phyloP scores from a whole-genome alignment of 805 yeast genomes.

The Ogataea paradorogensis region DNA sequence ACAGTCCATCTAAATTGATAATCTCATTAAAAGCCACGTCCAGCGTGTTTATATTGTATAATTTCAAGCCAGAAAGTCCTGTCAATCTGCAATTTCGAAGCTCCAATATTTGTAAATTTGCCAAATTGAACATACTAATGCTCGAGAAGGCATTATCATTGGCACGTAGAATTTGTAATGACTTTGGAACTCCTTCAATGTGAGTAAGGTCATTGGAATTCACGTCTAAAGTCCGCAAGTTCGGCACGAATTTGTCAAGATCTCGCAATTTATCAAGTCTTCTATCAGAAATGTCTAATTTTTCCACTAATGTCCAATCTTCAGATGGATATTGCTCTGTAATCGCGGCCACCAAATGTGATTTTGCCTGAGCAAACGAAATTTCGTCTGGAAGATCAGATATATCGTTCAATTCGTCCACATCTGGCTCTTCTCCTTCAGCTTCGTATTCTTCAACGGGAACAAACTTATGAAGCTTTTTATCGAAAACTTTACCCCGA shows the following conservation, averaged over 20 bases:
- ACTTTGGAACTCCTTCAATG: conserved; percentile 44
- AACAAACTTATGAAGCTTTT: conserved; percentile 25
- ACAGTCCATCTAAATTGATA: conserved; percentile 36
- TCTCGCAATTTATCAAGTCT: conserved; percentile 42
- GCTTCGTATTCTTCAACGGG: conserved; percentile 19
- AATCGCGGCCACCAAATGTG: conserved; percentile 42
- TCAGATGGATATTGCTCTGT: conserved; percentile 41
- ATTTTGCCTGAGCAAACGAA: conserved; percentile 48
- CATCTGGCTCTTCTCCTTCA: conserved; percentile 9
- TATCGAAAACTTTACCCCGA: conserved; percentile 31
- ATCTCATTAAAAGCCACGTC: conserved; percentile 38
- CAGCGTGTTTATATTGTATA: conserved; percentile 43
- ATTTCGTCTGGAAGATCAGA: conserved; percentile 32
- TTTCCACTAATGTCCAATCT: conserved; percentile 42
- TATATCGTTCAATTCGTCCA: conserved; percentile 22
- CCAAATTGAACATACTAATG: conserved; percentile 41
- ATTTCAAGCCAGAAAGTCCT: conserved; percentile 37
- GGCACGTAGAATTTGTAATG: conserved; percentile 38
- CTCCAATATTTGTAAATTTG: conserved; percentile 42
- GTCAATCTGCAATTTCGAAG: conserved; percentile 38
- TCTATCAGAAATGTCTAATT: conserved; percentile 35
- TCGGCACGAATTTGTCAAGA: conserved; percentile 44
- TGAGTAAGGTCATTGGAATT: conserved; percentile 41
- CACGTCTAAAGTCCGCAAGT: conserved; percentile 38
- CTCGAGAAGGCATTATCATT: conserved; percentile 39